Conservation (phyloP, 2,329 filamentous ascomycete genomes). For the Cladobotryum protrusum region DNA sequence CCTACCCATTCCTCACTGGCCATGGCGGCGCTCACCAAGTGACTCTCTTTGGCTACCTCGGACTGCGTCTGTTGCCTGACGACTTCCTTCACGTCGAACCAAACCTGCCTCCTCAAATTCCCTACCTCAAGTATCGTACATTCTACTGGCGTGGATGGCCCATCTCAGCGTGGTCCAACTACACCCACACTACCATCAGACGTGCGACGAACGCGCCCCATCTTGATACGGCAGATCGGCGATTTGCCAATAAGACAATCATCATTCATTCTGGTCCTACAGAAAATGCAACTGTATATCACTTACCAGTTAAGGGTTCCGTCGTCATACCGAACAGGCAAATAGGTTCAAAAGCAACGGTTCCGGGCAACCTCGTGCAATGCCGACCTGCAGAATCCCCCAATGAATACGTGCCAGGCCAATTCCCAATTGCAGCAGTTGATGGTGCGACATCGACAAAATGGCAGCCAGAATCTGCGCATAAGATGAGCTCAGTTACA, state of each 20-base stretch:
- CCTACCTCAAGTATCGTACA: constrained; percentile 30
- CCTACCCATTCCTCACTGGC: constrained; percentile 65
- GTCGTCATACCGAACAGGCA: constrained; percentile 54
- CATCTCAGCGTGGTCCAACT: constrained; percentile 18
- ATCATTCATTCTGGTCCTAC: constrained; percentile 49
- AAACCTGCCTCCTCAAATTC: constrained; percentile 53
- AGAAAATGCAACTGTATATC: constrained; percentile 34
- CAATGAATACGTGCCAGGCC: constrained; percentile 50
- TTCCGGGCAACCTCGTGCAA: constrained; percentile 57
- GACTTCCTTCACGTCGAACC: constrained; percentile 55
- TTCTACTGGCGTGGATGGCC: constrained; percentile 26
- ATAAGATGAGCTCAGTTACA: constrained; percentile 14
- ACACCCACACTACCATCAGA: constrained; percentile 19
- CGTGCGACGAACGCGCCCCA: constrained; percentile 28
- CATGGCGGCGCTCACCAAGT: constrained; percentile 66
- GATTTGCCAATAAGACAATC: constrained; percentile 48
- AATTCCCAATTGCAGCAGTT: constrained; percentile 47
- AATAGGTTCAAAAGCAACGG: constrained; percentile 47
- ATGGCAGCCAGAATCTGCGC: constrained; percentile 16
- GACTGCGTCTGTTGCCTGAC: constrained; percentile 54
- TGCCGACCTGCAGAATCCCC: constrained; percentile 49
- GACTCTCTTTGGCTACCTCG: constrained; percentile 60
- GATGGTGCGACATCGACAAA: constrained; percentile 18
- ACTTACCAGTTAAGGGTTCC: constrained; percentile 41
- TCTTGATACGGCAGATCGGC: constrained; percentile 46